Evolutionary conservation across 768 basidiomycete species (phyloP).

Genomic region (Paxillus rubicundulus): DNA sequence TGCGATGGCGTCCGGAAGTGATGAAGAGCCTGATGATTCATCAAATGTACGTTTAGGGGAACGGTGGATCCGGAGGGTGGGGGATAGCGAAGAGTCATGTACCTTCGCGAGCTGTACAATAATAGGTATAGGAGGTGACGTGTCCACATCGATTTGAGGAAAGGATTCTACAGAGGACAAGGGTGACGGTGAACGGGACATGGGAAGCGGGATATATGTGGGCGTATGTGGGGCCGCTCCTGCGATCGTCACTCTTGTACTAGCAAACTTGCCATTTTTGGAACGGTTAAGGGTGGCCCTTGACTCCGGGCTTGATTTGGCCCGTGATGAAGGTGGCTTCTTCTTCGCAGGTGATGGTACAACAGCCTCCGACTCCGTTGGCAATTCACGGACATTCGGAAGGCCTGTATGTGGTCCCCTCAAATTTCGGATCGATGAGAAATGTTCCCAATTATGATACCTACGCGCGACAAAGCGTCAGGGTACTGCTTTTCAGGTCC

Average conservation of each 20-base stretch:
- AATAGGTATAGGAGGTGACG: constrained; percentile 28
- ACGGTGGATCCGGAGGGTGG: constrained; percentile 37
- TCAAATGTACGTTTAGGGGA: constrained; percentile 62
- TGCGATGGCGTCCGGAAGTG: constrained; percentile 32
- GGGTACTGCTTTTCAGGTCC: not conserved
- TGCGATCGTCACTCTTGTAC: constrained; percentile 21
- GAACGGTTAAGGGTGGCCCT: constrained; percentile 16
- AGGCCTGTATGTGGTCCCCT: constrained; percentile 78
- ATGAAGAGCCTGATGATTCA: constrained; percentile 49
- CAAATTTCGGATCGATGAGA: constrained; percentile 88
- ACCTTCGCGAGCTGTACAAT: constrained; percentile 11
- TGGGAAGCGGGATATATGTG: constrained; percentile 36
- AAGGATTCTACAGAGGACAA: constrained; percentile 25
- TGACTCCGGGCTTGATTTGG: constrained; percentile 24
- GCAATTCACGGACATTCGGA: constrained; percentile 57
- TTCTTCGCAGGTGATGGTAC: constrained; percentile 34
- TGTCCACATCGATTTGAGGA: constrained; percentile 25
- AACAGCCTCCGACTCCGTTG: constrained; percentile 31
- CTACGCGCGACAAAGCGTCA: constrained; percentile 36
- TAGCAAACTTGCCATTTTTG: constrained; percentile 24
- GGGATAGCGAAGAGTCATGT: constrained; percentile 8
- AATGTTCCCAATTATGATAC: constrained; percentile 95
- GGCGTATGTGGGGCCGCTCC: constrained; percentile 23
- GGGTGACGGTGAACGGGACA: constrained; percentile 39
- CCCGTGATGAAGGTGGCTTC: constrained; percentile 33